phyloP scores from a whole-genome alignment of 192 early-diverging fungal genomes.

The Backusella westeae region DNA sequence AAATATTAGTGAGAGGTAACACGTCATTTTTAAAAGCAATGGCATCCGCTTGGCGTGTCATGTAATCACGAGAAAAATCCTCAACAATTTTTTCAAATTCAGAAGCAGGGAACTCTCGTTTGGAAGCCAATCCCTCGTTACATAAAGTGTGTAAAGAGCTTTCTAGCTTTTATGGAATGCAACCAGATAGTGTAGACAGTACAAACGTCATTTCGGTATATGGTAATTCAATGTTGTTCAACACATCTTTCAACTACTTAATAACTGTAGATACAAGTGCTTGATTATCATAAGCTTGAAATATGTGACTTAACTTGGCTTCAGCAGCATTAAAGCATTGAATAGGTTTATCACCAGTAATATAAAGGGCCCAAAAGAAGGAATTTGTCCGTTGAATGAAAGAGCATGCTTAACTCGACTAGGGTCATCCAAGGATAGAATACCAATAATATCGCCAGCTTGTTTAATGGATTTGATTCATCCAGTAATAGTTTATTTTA shows the following conservation, averaged over 20 bases:
- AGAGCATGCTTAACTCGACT: constrained; percentile 85
- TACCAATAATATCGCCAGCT: constrained; percentile 92
- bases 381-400: constrained; percentile 75
- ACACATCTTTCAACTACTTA: constrained; percentile 69
- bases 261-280: constrained; percentile 63
- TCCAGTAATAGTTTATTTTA: no score
- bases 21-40: constrained; percentile 57
- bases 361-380: constrained; percentile 73
- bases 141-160: constrained; percentile 49
- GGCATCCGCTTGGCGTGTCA: constrained; percentile 59
- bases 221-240: constrained; percentile 78
- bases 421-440: constrained; percentile 88
- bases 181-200: constrained; percentile 77
- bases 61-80: constrained; percentile 39
- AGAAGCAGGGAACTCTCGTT: constrained; percentile 66
- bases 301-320: constrained; percentile 63
- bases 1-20: constrained; percentile 60
- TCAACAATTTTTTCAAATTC: constrained; percentile 64
- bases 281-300: constrained; percentile 86
- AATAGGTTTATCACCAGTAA: constrained; percentile 84
- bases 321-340: constrained; percentile 70
- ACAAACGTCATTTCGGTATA: constrained; percentile 78
- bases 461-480: constrained; percentile 75
- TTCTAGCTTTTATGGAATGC: constrained; percentile 73
- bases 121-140: constrained; percentile 37